Evolutionary conservation across 2,329 filamentous ascomycete species (phyloP).

Genomic region (Clonostachys chloroleuca): DNA sequence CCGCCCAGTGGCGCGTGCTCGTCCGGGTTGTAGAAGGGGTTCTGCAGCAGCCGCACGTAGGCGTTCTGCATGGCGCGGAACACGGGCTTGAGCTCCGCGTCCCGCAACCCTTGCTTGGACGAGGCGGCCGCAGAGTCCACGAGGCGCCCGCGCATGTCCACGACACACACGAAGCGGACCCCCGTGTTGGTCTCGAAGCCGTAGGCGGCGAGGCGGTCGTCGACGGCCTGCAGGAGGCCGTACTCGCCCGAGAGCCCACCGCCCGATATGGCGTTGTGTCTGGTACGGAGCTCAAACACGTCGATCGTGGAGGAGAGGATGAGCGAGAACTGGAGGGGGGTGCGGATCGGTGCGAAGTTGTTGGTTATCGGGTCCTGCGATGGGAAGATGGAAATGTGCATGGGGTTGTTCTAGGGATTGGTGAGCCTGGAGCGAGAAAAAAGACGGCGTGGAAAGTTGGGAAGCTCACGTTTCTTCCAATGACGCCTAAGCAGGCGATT

Average conservation of each 20-base stretch:
- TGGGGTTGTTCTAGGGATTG: constrained; percentile 82
- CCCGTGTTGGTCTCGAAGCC: constrained; percentile 97
- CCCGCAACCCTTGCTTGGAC: constrained; percentile 46
- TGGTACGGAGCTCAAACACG: constrained; percentile 83
- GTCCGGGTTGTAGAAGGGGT: constrained; percentile 92
- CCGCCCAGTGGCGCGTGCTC: constrained; percentile 63
- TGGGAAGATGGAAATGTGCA: constrained; percentile 88
- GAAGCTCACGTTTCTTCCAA: constrained; percentile 77
- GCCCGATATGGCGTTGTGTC: constrained; percentile 52
- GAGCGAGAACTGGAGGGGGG: constrained; percentile 85
- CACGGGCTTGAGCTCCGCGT: constrained; percentile 84
- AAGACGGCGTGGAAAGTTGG: background rate
- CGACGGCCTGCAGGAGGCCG: constrained; percentile 86
- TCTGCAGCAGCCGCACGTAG: constrained; percentile 83
- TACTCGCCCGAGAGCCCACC: constrained; percentile 71
- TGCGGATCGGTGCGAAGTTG: constrained; percentile 54
- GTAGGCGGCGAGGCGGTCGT: constrained; percentile 90
- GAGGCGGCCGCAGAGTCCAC: constrained; percentile 21
- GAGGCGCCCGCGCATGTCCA: constrained; percentile 80
- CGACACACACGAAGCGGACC: constrained; percentile 82
- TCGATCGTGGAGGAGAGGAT: constrained; percentile 89
- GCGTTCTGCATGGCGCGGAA: constrained; percentile 92
- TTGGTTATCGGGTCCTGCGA: constrained; percentile 57
- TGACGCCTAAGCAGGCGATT: constrained; percentile 89
- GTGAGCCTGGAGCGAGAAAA: constrained; percentile 66